Evolutionary conservation across 371 early-diverging fungal genomes (phyloP).

Genomic region (Mucor irregularis): DNA sequence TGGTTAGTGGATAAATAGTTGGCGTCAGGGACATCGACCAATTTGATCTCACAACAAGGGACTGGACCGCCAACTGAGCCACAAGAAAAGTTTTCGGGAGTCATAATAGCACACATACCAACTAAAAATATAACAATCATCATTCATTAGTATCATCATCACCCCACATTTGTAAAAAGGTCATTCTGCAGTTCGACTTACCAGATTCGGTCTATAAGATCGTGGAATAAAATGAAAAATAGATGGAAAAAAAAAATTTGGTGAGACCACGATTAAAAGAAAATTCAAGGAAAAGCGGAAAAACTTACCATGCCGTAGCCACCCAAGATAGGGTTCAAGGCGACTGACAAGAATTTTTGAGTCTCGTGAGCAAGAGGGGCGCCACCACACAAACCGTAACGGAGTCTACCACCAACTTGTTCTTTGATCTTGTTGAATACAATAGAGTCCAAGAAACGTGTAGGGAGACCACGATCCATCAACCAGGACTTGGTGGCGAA

Average conservation of each 20-base stretch:
- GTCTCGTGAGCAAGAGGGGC: constrained; percentile 77
- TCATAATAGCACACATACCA: constrained; percentile 63
- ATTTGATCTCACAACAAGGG: constrained; percentile 83
- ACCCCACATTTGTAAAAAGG: constrained; percentile 5
- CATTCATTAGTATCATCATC: too few relatives aligned
- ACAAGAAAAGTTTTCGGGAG: constrained; percentile 60
- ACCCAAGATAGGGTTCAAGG: constrained; percentile 68
- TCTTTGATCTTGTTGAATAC: constrained; percentile 78
- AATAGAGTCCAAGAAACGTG: constrained; percentile 64
- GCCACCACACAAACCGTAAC: constrained; percentile 77
- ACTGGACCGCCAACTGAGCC: constrained; percentile 83
- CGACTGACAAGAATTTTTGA: constrained; percentile 69
- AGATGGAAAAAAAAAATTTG: background rate
- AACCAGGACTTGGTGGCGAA: constrained; percentile 63
- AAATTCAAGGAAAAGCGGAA: too few relatives aligned
- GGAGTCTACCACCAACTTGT: constrained; percentile 79
- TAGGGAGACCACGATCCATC: constrained; percentile 55
- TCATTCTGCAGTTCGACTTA: constrained; percentile 1
- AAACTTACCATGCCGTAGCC: constrained; percentile 68
- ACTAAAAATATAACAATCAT: constrained; percentile 13
- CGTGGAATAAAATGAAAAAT: background rate
- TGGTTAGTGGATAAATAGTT: constrained; percentile 69
- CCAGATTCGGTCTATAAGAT: constrained; percentile 2
- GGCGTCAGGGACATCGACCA: constrained; percentile 86
- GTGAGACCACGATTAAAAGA: background rate